Evolutionary conservation across 108 stramenopile genomes (phyloP).

Genomic region (Bacterosira constricta): DNA sequence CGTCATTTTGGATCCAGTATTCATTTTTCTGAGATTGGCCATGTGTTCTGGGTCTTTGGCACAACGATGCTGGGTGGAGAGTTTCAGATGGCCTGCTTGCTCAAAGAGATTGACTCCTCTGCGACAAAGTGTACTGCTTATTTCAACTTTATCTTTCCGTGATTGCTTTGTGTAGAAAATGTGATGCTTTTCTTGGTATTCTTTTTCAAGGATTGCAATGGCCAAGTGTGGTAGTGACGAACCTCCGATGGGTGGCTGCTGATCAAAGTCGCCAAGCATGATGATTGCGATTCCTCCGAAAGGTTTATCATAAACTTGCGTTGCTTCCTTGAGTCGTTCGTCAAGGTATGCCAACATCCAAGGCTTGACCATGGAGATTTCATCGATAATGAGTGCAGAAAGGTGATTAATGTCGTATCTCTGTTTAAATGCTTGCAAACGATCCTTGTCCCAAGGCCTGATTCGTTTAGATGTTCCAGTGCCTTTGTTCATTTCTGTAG

Average conservation of each 20-base stretch:
- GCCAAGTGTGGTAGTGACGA: slow-evolving; percentile 13
- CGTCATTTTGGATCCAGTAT: background rate
- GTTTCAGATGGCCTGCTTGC: background rate
- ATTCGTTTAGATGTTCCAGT: too few species aligned
- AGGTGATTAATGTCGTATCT: slow-evolving; percentile 5
- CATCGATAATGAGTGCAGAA: slow-evolving; percentile 14
- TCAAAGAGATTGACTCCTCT: slow-evolving; percentile 6
- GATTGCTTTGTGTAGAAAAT: background rate
- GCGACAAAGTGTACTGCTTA: background rate
- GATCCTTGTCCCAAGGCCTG: too few species aligned
- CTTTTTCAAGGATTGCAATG: background rate
- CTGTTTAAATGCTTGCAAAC: too few species aligned
- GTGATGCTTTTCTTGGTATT: slow-evolving; percentile 6
- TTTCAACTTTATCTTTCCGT: background rate
- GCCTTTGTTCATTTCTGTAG: too few species aligned
- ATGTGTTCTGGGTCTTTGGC: slow-evolving; percentile 1
- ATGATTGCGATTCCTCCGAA: slow-evolving; percentile 13
- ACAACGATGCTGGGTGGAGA: slow-evolving; percentile 9
- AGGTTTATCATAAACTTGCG: slow-evolving; percentile 14
- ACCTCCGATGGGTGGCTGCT: slow-evolving; percentile 23
- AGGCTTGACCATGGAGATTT: slow-evolving; percentile 25
- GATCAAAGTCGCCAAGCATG: slow-evolving; percentile 24
- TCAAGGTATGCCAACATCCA: slow-evolving; percentile 31
- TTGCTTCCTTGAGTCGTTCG: slow-evolving; percentile 12
- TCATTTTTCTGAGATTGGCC: slow-evolving; percentile 9